These are phyloP conservation scores for Eucalyptus curtisii DNA, from an alignment of 345 rosid species.

Conservation along the genomic window DNA sequence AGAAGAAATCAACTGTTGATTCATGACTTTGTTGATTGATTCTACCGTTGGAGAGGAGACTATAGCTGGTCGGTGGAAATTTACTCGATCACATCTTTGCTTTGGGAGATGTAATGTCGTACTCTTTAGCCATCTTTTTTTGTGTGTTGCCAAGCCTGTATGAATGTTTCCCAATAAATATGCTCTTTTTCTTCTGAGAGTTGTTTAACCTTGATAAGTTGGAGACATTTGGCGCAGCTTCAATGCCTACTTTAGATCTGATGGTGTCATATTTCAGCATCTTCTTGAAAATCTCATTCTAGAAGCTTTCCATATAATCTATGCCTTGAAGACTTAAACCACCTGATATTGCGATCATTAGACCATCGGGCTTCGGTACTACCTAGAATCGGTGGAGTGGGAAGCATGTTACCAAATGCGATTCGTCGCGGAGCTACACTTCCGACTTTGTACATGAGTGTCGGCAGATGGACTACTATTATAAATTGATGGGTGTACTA, in stretches of 20 bases:
- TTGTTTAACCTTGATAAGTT: background rate
- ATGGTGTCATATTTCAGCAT: background rate
- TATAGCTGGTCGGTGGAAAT: background rate
- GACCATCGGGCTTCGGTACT: background rate
- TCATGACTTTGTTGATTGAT: conserved; percentile 9
- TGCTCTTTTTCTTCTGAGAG: background rate
- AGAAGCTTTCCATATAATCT: background rate
- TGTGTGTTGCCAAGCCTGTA: background rate
- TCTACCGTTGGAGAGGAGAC: background rate
- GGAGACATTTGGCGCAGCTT: background rate
- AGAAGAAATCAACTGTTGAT: conserved; percentile 59
- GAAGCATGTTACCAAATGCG: background rate
- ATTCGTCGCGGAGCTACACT: background rate
- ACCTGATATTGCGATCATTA: background rate
- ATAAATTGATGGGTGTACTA: background rate
- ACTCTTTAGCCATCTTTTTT: background rate
- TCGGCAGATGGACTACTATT: background rate
- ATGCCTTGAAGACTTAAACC: background rate
- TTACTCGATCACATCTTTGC: background rate
- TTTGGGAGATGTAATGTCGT: background rate
- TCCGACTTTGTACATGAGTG: background rate
- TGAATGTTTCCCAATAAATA: background rate
- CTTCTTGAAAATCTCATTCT: background rate
- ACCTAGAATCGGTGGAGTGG: background rate
- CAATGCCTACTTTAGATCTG: background rate